Evolutionary conservation across 2,329 filamentous ascomycete genomes (phyloP).

Genomic region (Colletotrichum brevisporum): DNA sequence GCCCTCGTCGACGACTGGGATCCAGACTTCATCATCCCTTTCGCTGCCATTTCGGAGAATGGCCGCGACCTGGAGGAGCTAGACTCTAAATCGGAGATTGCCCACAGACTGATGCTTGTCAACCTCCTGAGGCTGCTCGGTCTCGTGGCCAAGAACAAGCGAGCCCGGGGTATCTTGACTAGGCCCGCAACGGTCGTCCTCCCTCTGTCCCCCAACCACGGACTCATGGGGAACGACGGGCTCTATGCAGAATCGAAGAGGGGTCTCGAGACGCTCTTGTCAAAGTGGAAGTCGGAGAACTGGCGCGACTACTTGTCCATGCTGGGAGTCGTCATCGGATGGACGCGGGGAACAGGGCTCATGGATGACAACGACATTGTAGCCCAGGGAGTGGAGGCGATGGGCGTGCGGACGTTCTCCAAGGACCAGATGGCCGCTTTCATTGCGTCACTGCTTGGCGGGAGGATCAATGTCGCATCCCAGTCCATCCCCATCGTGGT

Average conservation of each 20-base stretch:
- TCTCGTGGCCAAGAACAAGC: constrained; percentile 90
- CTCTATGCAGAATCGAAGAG: constrained; percentile 99
- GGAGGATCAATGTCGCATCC: constrained; percentile 92
- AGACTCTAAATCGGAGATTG: constrained; percentile 97
- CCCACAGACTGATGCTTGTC: constrained; percentile 98
- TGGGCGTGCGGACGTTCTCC: constrained; percentile 97
- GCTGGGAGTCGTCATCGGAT: constrained; percentile 97
- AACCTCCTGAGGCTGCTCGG: constrained; percentile 94
- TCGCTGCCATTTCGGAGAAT: constrained; percentile 97
- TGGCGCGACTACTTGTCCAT: constrained; percentile 98
- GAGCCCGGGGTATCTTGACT: constrained; percentile 88
- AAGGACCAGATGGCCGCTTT: constrained; percentile 99
- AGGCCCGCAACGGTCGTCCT: constrained; percentile 96
- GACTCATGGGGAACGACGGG: constrained; percentile 97
- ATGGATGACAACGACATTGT: constrained; percentile 99
- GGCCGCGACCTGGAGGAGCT: constrained; percentile 96
- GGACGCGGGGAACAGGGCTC: constrained; percentile 97
- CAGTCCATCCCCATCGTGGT: constrained; percentile 95
- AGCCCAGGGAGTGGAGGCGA: constrained; percentile 94
- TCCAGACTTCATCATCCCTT: constrained; percentile 94
- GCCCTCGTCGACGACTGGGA: constrained; percentile 99
- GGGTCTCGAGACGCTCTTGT: constrained; percentile 95
- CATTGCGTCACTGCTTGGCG: constrained; percentile 93
- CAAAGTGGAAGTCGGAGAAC: constrained; percentile 96
- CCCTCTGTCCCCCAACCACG: constrained; percentile 96